phyloP scores from a whole-genome alignment of 2,329 filamentous ascomycete species.

The Fusarium sp. region DNA sequence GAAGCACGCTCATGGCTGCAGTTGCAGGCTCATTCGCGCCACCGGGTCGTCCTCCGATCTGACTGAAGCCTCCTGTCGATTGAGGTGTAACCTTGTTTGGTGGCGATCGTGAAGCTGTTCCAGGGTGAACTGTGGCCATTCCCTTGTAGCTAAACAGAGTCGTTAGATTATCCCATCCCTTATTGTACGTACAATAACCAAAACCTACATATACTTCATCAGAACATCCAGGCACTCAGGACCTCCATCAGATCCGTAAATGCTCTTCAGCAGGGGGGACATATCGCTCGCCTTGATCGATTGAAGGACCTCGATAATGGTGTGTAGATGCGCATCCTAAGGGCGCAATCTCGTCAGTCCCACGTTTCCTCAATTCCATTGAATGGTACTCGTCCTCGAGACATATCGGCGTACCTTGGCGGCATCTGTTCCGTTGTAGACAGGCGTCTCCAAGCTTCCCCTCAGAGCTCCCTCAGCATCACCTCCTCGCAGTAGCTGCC shows the following conservation, averaged over 20 bases:
- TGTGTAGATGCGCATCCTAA: slow-evolving; percentile 87
- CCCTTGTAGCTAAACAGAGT: slow-evolving; percentile 80
- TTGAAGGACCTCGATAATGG: slow-evolving; percentile 92
- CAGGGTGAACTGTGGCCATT: slow-evolving; percentile 70
- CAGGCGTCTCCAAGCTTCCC: slow-evolving; percentile 85
- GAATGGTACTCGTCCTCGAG: not conserved
- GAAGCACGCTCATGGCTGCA: slow-evolving; percentile 92
- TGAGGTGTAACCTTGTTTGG: slow-evolving; percentile 72
- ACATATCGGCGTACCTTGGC: slow-evolving; percentile 64
- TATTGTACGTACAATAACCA: not conserved
- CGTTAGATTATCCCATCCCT: slow-evolving; percentile 22
- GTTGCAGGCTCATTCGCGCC: slow-evolving; percentile 76
- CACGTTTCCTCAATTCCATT: not conserved
- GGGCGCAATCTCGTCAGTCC: slow-evolving; percentile 5
- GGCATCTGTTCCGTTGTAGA: slow-evolving; percentile 72
- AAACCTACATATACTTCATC: slow-evolving; percentile 94
- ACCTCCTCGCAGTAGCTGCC: slow-evolving; percentile 87
- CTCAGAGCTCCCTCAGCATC: slow-evolving; percentile 89
- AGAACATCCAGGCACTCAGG: slow-evolving; percentile 89
- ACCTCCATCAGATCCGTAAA: slow-evolving; percentile 83
- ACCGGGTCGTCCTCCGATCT: slow-evolving; percentile 71
- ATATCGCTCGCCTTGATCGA: slow-evolving; percentile 97
- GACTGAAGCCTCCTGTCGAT: slow-evolving; percentile 84
- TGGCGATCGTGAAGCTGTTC: slow-evolving; percentile 59
- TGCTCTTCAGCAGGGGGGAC: slow-evolving; percentile 84